Evolutionary conservation across 805 yeast genomes (phyloP), one percentile per base, ranked within the genome.

Genomic region (Wilhelminamyces savonicus): DNA sequence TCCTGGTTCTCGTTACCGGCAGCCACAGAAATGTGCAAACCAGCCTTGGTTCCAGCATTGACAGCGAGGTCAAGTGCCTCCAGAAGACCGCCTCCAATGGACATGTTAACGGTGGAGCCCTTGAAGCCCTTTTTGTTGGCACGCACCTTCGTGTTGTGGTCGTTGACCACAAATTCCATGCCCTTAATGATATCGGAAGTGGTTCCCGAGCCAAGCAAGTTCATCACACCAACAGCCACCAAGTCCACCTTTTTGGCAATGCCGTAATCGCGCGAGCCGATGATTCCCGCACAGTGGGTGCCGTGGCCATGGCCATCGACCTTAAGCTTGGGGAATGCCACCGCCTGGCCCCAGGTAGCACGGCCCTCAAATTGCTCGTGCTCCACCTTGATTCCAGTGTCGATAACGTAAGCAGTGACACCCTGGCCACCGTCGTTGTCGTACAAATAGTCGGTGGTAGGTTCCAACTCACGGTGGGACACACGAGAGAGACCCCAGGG

Each of bases 221-320:
- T 76, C 56, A 85, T 69, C 7, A 85, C 95, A 55, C 85, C 84
- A 36, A 85, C 83, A 18, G 94, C 94, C 45, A 82, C 86, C 32
- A 85, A 56, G 13, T 77, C 67, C 7, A 88, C 92, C 30, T 74
- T 66, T 59, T 86, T 85, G 33, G 95, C 88, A 32, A 85, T 84
- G 62, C 95, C 95, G 41, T 79, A 84, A 30, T 74, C 64, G 37
- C 67, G 66, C 14, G 92, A 82, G 29, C 80, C 95, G 47, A 88
- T 84, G 21, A 94, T 86, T 60, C 95, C 97, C n/a, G 96, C 95
- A 64, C 94, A 85, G 52, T 87, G 97, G 26, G 95, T 85, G 50
- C 97, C 97, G 59, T 87, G 97, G 29, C 96, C 97, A 48, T 84
- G 82, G 30, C 86, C 92, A 54, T 88, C 95, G 25, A 67, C 48